Base-by-base conservation (phyloP, 495 filamentous ascomycete genomes). In the Chaetomium tenue region DNA sequence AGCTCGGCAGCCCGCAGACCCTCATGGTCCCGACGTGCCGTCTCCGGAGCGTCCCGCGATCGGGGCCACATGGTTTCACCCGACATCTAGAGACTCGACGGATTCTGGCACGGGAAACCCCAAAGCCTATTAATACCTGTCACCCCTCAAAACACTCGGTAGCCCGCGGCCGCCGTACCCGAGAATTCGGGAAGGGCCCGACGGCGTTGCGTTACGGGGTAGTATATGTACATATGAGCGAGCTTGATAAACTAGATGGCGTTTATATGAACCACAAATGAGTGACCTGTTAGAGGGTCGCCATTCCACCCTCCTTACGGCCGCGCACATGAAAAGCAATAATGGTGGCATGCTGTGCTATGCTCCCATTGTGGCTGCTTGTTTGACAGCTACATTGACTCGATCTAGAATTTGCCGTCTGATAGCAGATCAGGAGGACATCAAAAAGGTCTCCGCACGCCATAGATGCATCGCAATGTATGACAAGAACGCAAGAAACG, bases 41-140 rank as follows among this genome's bases (percentile, higher is more conserved):
- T 23, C 9, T 8, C 54, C 33, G 54, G 54, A 40, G 30, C 8
- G 8, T 57, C 33, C n/a, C n/a, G 33, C 33, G 23, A 2, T 42
- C 54, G 33, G 30, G 54, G 22, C 54, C 50, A 26, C 23, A 52
- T 52, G 25, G 50, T 52, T 52, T 12, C 50, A 52, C 22, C 50
- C 23, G 50, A 51, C 15, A 12, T 28, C 50, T 8, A 44, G 6
- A 44, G 40, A 44, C 16, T 15, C 13, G 40, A 44, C 40, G 40
- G 15, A 44, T 44, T 18, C 16, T 44, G 40, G 40, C 40, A 16
- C 16, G 16, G 13, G 40, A 44, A 44, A 16, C 40, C 40, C 40
- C 40, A 44, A 44, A 3, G 13, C 18, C 6, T 18, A 44, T 44
- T 18, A 16, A 44, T 18, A 44, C 11, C 28, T 30, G 3, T 30